Evolutionary conservation across 2,329 filamentous ascomycete species (phyloP).

Genomic region (Penicillium hesseltinei): DNA sequence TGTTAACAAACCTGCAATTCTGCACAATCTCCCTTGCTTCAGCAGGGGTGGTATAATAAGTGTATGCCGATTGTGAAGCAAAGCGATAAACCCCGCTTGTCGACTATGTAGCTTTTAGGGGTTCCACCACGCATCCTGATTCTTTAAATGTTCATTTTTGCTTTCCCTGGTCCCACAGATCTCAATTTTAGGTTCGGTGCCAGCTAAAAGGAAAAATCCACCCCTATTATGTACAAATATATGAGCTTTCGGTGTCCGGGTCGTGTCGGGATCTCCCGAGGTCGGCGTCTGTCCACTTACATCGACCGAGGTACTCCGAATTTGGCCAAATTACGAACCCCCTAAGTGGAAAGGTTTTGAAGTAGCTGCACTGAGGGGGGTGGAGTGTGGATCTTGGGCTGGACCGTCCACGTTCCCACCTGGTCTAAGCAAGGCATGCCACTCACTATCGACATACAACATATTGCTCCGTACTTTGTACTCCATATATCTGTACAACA

Average conservation of each 20-base stretch:
- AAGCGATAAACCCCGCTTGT: not conserved
- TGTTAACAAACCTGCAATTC: not conserved
- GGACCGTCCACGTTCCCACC: conserved; percentile 7
- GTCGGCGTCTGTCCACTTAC: not conserved
- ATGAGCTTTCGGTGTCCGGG: not conserved
- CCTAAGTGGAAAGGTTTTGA: not conserved
- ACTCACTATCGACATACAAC: not conserved
- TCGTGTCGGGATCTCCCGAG: not conserved
- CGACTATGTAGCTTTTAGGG: not conserved
- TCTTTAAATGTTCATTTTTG: not conserved
- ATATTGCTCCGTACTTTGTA: not conserved
- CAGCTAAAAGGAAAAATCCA: not conserved
- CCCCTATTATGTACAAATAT: not conserved
- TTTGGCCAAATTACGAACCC: not conserved
- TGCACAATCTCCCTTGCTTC: not conserved
- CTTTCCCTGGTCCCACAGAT: not conserved
- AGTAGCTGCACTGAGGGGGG: not conserved
- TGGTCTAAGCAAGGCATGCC: not conserved
- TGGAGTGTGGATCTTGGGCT: conserved; percentile 8
- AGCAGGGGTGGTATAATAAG: not conserved
- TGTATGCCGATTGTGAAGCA: not conserved
- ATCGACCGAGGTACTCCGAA: conserved; percentile 1
- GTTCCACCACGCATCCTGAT: not conserved
- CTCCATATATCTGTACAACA: not conserved
- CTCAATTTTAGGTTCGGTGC: not conserved